Base-by-base conservation (phyloP, 192 early-diverging fungal genomes). In the Jimgerdemannia lactiflua region DNA sequence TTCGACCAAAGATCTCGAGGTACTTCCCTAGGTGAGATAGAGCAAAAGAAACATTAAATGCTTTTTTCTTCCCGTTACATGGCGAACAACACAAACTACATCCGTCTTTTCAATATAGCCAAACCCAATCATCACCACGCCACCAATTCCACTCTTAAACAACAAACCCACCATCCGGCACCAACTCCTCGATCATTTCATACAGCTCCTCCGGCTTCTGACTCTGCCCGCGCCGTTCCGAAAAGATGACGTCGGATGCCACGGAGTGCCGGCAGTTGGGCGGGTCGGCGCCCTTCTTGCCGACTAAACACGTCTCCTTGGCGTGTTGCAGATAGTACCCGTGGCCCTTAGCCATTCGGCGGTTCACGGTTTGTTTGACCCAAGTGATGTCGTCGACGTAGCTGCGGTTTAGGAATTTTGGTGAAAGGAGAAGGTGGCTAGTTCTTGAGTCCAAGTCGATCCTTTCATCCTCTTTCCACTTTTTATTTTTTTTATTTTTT, bases 311-410 rank as follows among this genome's bases (percentile, higher is more conserved):
- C 4, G 97, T 97, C 82, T 98, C 97, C 78, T 98, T 98, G 39
- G 97, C 97, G 74, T 98, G 97, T 80, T 98, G 97, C 76, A 98
- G 81, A 76, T 98, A 98, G 82, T 97, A 97, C 14, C 97, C 97
- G 77, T 98, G 97, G 6, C 97, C 97, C 79, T 98, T 98, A 8
- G 97, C 97, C 94, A 98, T 94, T 67, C 97, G 88, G 66, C 97
- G 89, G 83, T 97, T 97, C 74, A 97, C 95, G 11, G 96, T 97
- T 74, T 96, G 95, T 78, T 98, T 98, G 64, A 98, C 95, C 97
- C 97, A 98, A 17, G 97, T 94, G 42, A 98, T 94, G 80, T 97
- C 96, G 79, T 98, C 97, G 8, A 96, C 93, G 75, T 96, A 94
- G 44, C 88, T 91, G 80, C 19, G 11, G 49, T 54, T 4, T 11